A percentile compares a stretch with the other conserved stretches of the same genome.
phyloP scores from a whole-genome alignment of 345 rosid species.

The Heritiera fomes region DNA sequence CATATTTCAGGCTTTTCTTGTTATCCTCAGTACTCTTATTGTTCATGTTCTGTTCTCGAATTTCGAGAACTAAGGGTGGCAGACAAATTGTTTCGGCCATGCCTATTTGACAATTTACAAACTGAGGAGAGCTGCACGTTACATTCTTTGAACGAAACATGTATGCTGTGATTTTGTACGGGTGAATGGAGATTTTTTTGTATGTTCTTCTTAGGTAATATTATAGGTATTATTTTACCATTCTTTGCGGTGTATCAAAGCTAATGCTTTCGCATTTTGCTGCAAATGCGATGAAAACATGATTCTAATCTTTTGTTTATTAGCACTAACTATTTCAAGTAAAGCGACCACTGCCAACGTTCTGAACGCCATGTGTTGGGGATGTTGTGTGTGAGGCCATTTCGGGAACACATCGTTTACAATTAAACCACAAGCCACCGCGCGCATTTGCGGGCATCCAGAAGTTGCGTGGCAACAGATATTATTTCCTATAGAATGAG shows the following conservation, averaged over 20 bases:
- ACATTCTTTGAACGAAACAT: conserved; percentile 25
- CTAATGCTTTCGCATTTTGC: not conserved
- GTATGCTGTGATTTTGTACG: conserved; percentile 18
- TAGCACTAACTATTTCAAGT: not conserved
- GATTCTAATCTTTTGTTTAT: not conserved
- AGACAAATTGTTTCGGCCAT: conserved; percentile 56
- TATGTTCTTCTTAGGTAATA: not conserved
- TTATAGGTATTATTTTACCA: not conserved
- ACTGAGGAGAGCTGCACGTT: not conserved
- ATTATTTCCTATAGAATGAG: not conserved
- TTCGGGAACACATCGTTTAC: not conserved
- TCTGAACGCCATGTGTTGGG: not conserved
- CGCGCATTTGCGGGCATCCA: not conserved
- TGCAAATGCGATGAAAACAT: too few relatives aligned
- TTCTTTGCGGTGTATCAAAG: not conserved
- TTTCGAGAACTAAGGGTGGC: conserved; percentile 54
- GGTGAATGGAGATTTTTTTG: conserved; percentile 2
- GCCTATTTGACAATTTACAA: conserved; percentile 22
- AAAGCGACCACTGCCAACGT: not conserved
- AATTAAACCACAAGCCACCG: not conserved
- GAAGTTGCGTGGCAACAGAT: not conserved
- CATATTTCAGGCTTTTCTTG: conserved; percentile 94
- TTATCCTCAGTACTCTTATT: conserved; percentile 75
- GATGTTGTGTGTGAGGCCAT: not conserved
- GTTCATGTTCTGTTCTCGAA: conserved; percentile 96